A percentile compares a stretch with the other conserved stretches of the same genome.
Evolutionary conservation across 208 protist genomes (phyloP).

Genomic region (Trichomonas vaginalis): DNA sequence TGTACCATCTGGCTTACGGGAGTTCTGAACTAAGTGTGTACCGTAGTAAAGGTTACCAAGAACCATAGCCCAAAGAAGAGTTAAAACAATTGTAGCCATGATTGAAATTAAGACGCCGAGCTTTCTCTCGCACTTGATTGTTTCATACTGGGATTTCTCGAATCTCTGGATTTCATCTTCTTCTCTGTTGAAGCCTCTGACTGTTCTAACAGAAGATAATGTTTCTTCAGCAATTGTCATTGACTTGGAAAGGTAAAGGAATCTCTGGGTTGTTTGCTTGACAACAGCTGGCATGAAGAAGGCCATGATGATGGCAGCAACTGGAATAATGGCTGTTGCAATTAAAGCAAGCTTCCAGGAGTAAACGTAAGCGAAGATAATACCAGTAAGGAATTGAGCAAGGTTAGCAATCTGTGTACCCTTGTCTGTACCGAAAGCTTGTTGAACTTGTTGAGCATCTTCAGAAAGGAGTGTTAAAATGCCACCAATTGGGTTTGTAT

Average conservation of each 20-base stretch:
- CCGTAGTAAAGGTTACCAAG: slow-evolving; percentile 10
- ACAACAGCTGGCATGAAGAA: neutral
- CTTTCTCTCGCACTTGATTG: neutral
- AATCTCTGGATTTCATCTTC: neutral
- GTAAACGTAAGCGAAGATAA: neutral
- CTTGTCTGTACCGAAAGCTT: neutral
- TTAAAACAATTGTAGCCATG: neutral
- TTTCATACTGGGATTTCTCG: neutral
- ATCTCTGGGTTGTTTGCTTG: neutral
- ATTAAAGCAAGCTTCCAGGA: neutral
- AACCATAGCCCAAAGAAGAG: neutral
- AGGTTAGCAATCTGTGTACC: neutral
- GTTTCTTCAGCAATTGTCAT: slow-evolving; percentile 25
- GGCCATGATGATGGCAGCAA: neutral
- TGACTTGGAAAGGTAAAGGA: neutral
- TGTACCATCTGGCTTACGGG: neutral
- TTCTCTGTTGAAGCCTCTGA: slow-evolving; percentile 13
- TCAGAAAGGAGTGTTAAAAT: neutral
- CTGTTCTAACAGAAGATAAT: slow-evolving; percentile 13
- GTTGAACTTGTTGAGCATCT: neutral
- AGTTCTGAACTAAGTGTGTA: neutral
- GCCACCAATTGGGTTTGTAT: neutral
- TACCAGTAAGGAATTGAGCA: neutral
- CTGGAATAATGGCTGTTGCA: neutral
- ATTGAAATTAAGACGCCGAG: neutral